Percentiles rank a stretch among this genome's conserved stretches.
Conservation (phyloP, 495 filamentous ascomycete genomes). For the Aspergillus bridgeri region DNA sequence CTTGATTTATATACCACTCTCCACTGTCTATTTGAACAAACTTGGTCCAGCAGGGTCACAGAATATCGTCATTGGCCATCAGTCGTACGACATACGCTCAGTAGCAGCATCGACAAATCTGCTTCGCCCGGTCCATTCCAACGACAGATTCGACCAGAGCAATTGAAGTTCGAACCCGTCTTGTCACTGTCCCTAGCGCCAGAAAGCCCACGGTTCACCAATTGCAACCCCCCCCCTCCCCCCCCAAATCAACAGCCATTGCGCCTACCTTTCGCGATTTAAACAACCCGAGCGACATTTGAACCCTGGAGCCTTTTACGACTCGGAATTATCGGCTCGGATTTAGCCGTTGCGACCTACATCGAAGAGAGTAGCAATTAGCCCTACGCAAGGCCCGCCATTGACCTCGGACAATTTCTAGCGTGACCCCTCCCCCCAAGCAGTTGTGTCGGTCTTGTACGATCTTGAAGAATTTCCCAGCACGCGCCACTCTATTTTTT, state of each 20-base stretch:
- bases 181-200: constrained; percentile 7
- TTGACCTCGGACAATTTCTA: not conserved
- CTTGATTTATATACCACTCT: constrained; percentile 16
- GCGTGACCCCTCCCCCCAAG: not conserved
- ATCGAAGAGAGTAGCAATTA: constrained; percentile 11
- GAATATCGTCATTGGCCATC: constrained; percentile 2
- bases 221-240: too few species aligned
- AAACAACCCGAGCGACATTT: too few species aligned
- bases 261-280: constrained; percentile 9
- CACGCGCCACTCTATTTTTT: constrained; percentile 5
- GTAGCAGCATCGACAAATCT: constrained; percentile 12
- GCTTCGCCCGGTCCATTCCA: not conserved
- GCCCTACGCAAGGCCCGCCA: constrained; percentile 2
- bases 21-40: constrained; percentile 4
- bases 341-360: constrained; percentile 3
- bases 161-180: not conserved
- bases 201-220: not conserved
- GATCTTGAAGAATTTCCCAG: constrained; percentile 3
- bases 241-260: constrained; percentile 9
- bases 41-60: not conserved
- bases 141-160: not conserved
- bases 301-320: constrained; percentile 6
- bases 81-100: constrained; percentile 12
- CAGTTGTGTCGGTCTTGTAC: not conserved
- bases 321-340: not conserved